Conservation (phyloP, 805 yeast species). For the Jamesozyma hellenica region DNA sequence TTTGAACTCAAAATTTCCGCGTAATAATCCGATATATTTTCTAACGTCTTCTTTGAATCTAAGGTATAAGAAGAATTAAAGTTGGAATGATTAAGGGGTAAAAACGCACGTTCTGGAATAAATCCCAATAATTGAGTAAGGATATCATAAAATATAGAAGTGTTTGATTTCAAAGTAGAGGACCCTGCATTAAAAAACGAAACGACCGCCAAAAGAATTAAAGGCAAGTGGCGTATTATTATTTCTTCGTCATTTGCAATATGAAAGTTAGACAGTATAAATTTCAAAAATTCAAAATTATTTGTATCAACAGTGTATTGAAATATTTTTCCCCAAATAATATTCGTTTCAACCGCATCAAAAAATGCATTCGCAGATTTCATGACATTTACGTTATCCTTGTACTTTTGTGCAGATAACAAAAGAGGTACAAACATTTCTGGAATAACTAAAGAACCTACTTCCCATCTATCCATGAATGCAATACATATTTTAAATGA, state of each 20-base stretch:
- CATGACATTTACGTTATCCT: constrained; percentile 31
- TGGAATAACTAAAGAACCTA: constrained; percentile 69
- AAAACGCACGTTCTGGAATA: constrained; percentile 55
- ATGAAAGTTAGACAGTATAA: constrained; percentile 54
- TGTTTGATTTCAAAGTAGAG: not conserved
- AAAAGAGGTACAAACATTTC: constrained; percentile 57
- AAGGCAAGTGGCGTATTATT: constrained; percentile 64
- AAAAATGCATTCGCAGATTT: constrained; percentile 60
- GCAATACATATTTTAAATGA: constrained; percentile 60
- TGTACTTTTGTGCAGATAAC: constrained; percentile 33
- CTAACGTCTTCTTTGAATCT: constrained; percentile 16
- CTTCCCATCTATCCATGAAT: constrained; percentile 90
- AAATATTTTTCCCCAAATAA: constrained; percentile 63
- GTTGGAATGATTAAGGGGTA: constrained; percentile 41
- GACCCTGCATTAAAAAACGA: constrained; percentile 14
- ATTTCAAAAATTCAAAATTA: constrained; percentile 42
- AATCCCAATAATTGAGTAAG: constrained; percentile 37
- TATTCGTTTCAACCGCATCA: constrained; percentile 73
- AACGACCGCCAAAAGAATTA: constrained; percentile 45
- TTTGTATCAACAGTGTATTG: constrained; percentile 22
- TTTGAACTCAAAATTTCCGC: constrained; percentile 12
- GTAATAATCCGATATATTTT: constrained; percentile 31
- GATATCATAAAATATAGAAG: not conserved
- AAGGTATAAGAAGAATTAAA: constrained; percentile 8
- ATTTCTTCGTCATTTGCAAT: constrained; percentile 77